Evolutionary conservation across 2,329 filamentous ascomycete genomes (phyloP), one percentile per base, ranked within the genome.

Genomic region (Fusarium compactum): DNA sequence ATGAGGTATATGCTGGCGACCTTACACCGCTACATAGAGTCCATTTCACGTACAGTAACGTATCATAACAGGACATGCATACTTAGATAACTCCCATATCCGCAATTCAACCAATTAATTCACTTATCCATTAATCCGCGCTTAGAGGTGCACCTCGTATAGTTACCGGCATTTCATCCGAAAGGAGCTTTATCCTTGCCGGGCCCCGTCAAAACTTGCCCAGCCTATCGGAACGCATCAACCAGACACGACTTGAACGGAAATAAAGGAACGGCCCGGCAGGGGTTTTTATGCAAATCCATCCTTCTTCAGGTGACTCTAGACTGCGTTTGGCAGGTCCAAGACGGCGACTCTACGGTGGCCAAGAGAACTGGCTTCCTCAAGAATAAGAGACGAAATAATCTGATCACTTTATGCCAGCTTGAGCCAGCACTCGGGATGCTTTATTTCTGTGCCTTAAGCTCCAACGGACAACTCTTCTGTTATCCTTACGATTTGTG

Each of bases 291-390:
- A 8, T 44, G 58, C 58, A 46, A n/a, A 25, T 11, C 11, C 43
- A 32, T 14, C 47, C 47, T 43, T 55, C 34, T 25, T 51, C 27
- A 64, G 27, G 38, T 10, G 20, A 9, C 47, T 38, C 55, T 66
- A 66, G 16, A 5, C 63, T 18, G 12, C 1, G 61, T 48, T 14
- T 6, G 54, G 63, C 62, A 66, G 63, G 63, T 66, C 8, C 2
- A 29, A 29, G 27, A 10, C 10, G 10, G 27, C 27, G 10, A 11
- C 27, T 29, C 10, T 29, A 29, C 27, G 27, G 27, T 29, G 10
- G 27, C 27, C 27, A 27, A 27, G 11, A 11, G 27, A 27, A 27
- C 27, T 27, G 27, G 27, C 27, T 27, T 10, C 10, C 27, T 27
- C 27, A 27, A 27, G 32, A 16, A 38, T 12, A 3, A 7, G 18